These are phyloP conservation scores for Candida maltosa DNA, from an alignment of 805 yeast species.

Conservation along the genomic window DNA sequence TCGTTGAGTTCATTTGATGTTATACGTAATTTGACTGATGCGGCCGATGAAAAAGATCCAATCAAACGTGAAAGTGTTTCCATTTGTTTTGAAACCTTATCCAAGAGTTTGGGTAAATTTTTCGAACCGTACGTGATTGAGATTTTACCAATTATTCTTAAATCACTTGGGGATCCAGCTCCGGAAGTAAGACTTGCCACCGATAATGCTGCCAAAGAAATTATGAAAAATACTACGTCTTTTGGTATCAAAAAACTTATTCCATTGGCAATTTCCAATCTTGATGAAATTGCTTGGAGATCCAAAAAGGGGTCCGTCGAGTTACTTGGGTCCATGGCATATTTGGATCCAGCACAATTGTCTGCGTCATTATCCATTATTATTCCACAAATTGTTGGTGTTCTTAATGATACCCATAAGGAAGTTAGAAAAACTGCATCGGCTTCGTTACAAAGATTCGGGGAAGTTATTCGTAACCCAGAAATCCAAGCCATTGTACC, in stretches of 20 bases:
- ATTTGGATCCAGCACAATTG: constrained; percentile 89
- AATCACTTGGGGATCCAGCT: constrained; percentile 78
- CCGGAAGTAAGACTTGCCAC: constrained; percentile 90
- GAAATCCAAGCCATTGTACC: constrained; percentile 94
- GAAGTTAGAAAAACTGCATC: constrained; percentile 97
- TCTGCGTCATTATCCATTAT: constrained; percentile 85
- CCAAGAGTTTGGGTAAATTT: constrained; percentile 66
- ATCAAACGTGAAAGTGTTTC: constrained; percentile 84
- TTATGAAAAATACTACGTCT: constrained; percentile 89
- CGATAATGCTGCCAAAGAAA: constrained; percentile 76
- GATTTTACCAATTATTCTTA: constrained; percentile 74
- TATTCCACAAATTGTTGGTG: constrained; percentile 95
- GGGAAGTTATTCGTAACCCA: constrained; percentile 96
- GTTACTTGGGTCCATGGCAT: constrained; percentile 95
- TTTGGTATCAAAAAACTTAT: constrained; percentile 88
- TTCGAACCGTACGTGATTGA: constrained; percentile 96
- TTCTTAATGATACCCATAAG: constrained; percentile 90
- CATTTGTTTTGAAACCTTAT: constrained; percentile 79
- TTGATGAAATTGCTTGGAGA: constrained; percentile 93
- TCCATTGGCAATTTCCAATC: constrained; percentile 82
- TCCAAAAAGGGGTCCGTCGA: constrained; percentile 96
- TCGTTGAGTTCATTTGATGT: constrained; percentile 75
- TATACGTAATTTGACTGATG: constrained; percentile 70
- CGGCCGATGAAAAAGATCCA: constrained; percentile 80
- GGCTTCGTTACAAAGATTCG: constrained; percentile 81